Conservation (phyloP, 2,329 filamentous ascomycete species). For the Scedosporium dehoogii region DNA sequence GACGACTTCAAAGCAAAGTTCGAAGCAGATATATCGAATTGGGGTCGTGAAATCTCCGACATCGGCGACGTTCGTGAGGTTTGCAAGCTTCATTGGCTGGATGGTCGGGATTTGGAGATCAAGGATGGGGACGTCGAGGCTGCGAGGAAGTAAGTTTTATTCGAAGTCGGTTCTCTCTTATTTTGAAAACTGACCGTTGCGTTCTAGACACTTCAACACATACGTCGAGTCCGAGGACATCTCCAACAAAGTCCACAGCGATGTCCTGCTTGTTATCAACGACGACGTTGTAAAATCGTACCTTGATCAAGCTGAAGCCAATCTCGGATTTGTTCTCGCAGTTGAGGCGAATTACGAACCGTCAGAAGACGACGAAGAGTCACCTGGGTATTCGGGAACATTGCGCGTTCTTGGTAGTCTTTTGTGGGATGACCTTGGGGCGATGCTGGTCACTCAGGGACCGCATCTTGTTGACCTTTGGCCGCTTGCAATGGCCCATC, state of each 20-base stretch:
- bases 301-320: constrained; percentile 8
- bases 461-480: constrained; percentile 11
- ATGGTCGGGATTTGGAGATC: constrained; percentile 3
- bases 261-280: constrained; percentile 15
- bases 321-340: not conserved
- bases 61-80: not conserved
- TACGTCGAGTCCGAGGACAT: not conserved
- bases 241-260: not conserved
- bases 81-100: constrained; percentile 2
- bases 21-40: constrained; percentile 15
- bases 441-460: constrained; percentile 11
- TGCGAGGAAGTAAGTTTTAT: not conserved
- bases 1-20: constrained; percentile 16
- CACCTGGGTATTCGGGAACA: constrained; percentile 13
- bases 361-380: not conserved
- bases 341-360: constrained; percentile 8
- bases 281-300: constrained; percentile 17
- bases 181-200: not conserved
- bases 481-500: constrained; percentile 15
- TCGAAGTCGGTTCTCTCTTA: not conserved
- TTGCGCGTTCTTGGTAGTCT: constrained; percentile 15
- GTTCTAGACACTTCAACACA: not conserved
- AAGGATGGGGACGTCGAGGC: not conserved
- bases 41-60: constrained; percentile 12
- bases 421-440: constrained; percentile 15